Evolutionary conservation across 140 eudicot genomes (phyloP).

Genomic region (Erigeron philadelphicus): DNA sequence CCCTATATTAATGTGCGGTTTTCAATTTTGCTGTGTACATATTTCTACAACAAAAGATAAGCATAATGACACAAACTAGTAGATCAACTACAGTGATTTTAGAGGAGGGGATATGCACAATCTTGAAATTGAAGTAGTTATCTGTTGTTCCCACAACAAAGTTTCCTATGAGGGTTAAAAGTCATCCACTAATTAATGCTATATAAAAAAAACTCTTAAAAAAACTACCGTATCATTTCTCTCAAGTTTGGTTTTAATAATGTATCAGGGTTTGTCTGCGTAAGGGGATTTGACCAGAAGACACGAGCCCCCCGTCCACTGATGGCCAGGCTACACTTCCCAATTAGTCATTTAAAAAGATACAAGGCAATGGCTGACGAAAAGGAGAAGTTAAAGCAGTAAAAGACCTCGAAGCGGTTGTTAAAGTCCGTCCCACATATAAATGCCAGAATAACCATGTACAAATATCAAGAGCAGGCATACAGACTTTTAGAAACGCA

Average conservation of each 20-base stretch:
- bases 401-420: background rate
- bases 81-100: background rate
- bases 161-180: background rate
- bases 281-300: constrained; percentile 76
- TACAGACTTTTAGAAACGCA: background rate
- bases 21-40: constrained; percentile 6
- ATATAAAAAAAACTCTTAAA: background rate
- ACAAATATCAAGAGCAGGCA: constrained; percentile 27
- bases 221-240: background rate
- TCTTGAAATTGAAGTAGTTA: background rate
- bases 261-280: constrained; percentile 74
- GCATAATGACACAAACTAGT: constrained; percentile 7
- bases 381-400: constrained; percentile 23
- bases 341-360: constrained; percentile 55
- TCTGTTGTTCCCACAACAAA: background rate
- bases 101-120: background rate
- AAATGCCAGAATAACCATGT: constrained; percentile 17
- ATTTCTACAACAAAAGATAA: background rate
- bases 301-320: constrained; percentile 81
- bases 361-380: constrained; percentile 41
- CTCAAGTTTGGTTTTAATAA: background rate
- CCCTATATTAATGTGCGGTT: background rate
- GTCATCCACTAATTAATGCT: background rate
- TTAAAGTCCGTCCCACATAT: background rate
- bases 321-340: constrained; percentile 74